A percentile compares a stretch with the other conserved stretches of the same genome.
Evolutionary conservation across 1,139 yeast genomes (phyloP).

Genomic region (Protomyces arabidopsidicola): DNA sequence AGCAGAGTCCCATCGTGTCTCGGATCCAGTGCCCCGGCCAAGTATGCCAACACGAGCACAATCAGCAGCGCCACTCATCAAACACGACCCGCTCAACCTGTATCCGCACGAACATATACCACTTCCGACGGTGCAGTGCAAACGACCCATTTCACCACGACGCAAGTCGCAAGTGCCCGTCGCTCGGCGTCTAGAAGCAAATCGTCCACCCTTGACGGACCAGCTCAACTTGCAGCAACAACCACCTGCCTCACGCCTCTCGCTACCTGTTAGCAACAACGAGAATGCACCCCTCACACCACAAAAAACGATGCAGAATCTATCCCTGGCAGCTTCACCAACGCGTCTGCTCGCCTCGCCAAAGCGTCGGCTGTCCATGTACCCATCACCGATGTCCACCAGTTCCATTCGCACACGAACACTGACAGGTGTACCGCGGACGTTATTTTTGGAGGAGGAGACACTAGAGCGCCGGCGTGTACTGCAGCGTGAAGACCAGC

Average conservation of each 20-base stretch:
- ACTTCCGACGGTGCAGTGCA: slow-evolving; percentile 6
- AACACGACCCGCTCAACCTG: slow-evolving; percentile 12
- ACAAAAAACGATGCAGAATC: neutral
- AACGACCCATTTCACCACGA: slow-evolving; percentile 9
- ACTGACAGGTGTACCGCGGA: slow-evolving; percentile 7
- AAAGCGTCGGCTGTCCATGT: slow-evolving; percentile 8
- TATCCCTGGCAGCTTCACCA: neutral
- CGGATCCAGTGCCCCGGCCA: neutral
- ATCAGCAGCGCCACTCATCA: slow-evolving; percentile 5
- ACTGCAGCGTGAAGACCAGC: slow-evolving; percentile 11
- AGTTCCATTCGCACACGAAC: slow-evolving; percentile 7
- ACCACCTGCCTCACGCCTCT: neutral
- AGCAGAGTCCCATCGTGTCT: slow-evolving; percentile 5
- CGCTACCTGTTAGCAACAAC: neutral
- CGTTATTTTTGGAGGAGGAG: slow-evolving; percentile 3
- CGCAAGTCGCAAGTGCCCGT: slow-evolving; percentile 22
- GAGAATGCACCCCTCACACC: slow-evolving; percentile 9
- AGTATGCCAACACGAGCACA: neutral
- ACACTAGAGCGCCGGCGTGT: neutral
- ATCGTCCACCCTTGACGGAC: neutral
- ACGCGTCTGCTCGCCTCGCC: neutral
- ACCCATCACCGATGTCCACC: neutral
- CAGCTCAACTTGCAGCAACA: slow-evolving; percentile 9
- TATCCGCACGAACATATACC: slow-evolving; percentile 2
- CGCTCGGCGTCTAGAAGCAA: slow-evolving; percentile 1